Evolutionary conservation across 2,329 filamentous ascomycete species (phyloP).

Genomic region (Fonsecaea pedrosoi): DNA sequence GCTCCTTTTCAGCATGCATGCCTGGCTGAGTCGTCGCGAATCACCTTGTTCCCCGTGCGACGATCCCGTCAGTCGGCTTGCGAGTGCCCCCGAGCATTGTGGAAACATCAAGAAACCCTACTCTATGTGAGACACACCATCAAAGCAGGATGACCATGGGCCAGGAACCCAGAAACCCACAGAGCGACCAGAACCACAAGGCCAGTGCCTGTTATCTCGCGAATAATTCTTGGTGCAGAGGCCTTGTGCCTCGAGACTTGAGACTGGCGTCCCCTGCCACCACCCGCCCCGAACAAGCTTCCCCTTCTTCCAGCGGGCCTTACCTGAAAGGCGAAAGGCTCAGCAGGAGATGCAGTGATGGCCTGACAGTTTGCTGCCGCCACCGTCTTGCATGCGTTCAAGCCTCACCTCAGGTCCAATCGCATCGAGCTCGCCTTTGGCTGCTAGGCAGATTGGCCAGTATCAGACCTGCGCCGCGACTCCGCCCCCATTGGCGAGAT

Average conservation of each 20-base stretch:
- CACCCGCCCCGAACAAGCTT: conserved; percentile 1
- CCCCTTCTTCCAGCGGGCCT: conserved; percentile 2
- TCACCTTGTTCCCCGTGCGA: conserved; percentile 18
- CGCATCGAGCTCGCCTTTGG: conserved; percentile 14
- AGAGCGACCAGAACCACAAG: conserved; percentile 15
- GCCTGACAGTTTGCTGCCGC: conserved; percentile 19
- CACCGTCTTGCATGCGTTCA: conserved; percentile 14
- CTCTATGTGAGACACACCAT: conserved; percentile 31
- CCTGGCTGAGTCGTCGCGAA: conserved; percentile 33
- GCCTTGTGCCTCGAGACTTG: conserved; percentile 5
- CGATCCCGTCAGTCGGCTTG: conserved; percentile 22
- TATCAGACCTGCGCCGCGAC: conserved; percentile 35
- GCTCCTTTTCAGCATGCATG: conserved; percentile 7
- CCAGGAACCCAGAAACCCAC: conserved; percentile 1
- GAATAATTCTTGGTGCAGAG: conserved; percentile 12
- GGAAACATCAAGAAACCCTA: conserved; percentile 30
- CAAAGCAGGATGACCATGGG: conserved; percentile 6
- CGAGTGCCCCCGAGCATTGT: conserved; percentile 11
- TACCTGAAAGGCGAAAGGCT: conserved; percentile 16
- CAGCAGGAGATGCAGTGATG: conserved; percentile 15
- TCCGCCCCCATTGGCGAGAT: conserved; percentile 36
- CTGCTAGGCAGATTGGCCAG: conserved; percentile 29
- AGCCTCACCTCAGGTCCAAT: conserved; percentile 27
- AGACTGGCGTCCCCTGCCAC: conserved; percentile 26
- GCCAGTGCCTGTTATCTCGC: conserved; percentile 2